Base-by-base conservation (phyloP, 2,329 filamentous ascomycete species). In the Sclerotinia subarctica region DNA sequence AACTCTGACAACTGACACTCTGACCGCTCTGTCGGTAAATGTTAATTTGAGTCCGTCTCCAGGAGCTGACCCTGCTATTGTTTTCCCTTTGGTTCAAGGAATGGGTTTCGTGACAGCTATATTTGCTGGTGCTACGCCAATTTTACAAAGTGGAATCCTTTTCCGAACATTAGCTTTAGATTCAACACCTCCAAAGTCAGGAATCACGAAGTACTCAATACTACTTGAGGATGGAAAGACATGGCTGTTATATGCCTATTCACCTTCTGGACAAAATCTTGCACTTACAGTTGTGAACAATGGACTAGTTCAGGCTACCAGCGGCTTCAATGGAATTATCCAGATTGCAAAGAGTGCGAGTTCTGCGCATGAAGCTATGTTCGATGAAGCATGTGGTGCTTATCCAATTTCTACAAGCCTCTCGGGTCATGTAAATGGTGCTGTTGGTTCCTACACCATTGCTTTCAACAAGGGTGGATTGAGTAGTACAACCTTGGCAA, bases 41-140 rank as follows among this genome's bases (percentile, higher is more conserved):
- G 87, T 93, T 57, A 89, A 91, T 56, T 81, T 98, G 44, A 84
- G 81, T 63, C 82, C 84, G 3, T 80, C 82, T 29, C 76, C 78
- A n/a, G 81, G 81, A 3, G 82, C 84, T 10, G 77, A 82, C 1
- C 85, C 90, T 0, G 82, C 85, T 1, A 84, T 98, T 26, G 89
- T 86, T 0, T 93, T 96, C 72, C 93, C 94, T 0, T 77, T 97
- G 10, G 88, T 96, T 0, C 94, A 98, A 76, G 95, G 95, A 15
- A 95, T 96, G 88, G 90, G 87, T 0, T 96, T 93, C 74, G 82
- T 97, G 24, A 97, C 94, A 5, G 94, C 84, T 0, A 78, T 90
- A 24, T 98, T 94, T 78, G 83, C 83, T 66, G 87, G 88, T 42
- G 83, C 87, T 0, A 88, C 87, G 10, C 94, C 94, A 0, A 76